Conservation (phyloP, 805 yeast genomes). For the Cyberlindnera subsufficiens region DNA sequence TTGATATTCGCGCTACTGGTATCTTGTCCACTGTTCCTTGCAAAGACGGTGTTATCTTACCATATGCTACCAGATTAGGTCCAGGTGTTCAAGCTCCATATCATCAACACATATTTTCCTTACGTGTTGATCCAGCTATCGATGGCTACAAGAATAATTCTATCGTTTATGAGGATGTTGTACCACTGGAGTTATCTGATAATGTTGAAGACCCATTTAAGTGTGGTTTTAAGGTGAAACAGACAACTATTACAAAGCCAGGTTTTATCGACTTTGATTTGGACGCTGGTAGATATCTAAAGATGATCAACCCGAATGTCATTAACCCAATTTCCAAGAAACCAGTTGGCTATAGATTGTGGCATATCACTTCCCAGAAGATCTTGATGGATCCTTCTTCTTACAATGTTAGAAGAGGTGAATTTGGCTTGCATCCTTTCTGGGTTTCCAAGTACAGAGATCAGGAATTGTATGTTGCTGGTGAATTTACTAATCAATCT, state of each 20-base stretch:
- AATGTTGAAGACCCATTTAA: slow-evolving; percentile 55
- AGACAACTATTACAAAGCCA: slow-evolving; percentile 62
- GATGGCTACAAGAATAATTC: slow-evolving; percentile 80
- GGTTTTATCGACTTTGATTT: slow-evolving; percentile 71
- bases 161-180: slow-evolving; percentile 64
- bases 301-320: slow-evolving; percentile 66
- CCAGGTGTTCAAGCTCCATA: slow-evolving; percentile 80
- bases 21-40: slow-evolving; percentile 80
- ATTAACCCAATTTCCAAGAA: slow-evolving; percentile 63
- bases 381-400: slow-evolving; percentile 60
- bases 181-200: slow-evolving; percentile 51
- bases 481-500: slow-evolving; percentile 83
- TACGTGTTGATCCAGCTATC: slow-evolving; percentile 76
- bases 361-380: slow-evolving; percentile 73
- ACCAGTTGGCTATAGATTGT: slow-evolving; percentile 73
- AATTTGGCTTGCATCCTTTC: slow-evolving; percentile 67
- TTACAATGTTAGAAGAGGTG: slow-evolving; percentile 64
- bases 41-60: slow-evolving; percentile 59
- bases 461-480: slow-evolving; percentile 70
- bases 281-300: slow-evolving; percentile 65
- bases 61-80: slow-evolving; percentile 67
- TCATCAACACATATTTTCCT: slow-evolving; percentile 76
- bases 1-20: slow-evolving; percentile 83
- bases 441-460: slow-evolving; percentile 81
- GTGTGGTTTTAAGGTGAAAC: slow-evolving; percentile 60